Evolutionary conservation across 306 rosid genomes (phyloP), one percentile per base, ranked within the genome.

Genomic region (Cucumis hystrix): DNA sequence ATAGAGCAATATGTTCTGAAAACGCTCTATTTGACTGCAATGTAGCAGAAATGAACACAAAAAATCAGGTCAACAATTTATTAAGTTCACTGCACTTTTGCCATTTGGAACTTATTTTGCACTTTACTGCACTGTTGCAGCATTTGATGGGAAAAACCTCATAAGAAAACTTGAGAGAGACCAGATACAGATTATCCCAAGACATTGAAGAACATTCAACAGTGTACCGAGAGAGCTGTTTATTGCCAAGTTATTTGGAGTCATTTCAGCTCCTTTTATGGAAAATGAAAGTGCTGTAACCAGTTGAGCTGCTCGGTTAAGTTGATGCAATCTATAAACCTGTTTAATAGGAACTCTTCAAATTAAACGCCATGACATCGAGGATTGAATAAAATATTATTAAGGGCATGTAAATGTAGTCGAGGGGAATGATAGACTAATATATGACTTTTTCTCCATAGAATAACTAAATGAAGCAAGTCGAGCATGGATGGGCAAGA

Each of bases 121-220:
- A 78, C 78, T 72, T 87, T 78, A 88, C 63, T 83, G 79, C 83
- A 77, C 51, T 8, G 86, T 57, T 65, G 78, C 49, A 75, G 85
- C 70, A 66, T 83, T 77, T 58, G 87, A 87, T 58, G 97, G 93
- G 78, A 88, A 78, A 78, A 86, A 84, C 85, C 92, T 91, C 97
- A 90, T 88, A 76, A 95, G 97, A 81, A 87, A 92, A 87, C 96
- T 95, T 74, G 99, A 89, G 51, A 95, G 91, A 78, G 97, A 95
- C 97, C 99, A 95, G 78, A 95, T 92, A 91, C 97, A 92, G 77
- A 92, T 87, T 75, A 95, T 91, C 79, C 99, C 99, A 43, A 95
- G 97, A 78, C 86, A 84, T 70, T 95, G 99, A 70, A 95, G 87
- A 77, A 92, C 99, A 81, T 92, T 92, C 74, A 92, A 76, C 58